These are phyloP conservation scores for Entrophospora sp. DNA, from an alignment of 192 early-diverging fungal species.

Conservation along the genomic window DNA sequence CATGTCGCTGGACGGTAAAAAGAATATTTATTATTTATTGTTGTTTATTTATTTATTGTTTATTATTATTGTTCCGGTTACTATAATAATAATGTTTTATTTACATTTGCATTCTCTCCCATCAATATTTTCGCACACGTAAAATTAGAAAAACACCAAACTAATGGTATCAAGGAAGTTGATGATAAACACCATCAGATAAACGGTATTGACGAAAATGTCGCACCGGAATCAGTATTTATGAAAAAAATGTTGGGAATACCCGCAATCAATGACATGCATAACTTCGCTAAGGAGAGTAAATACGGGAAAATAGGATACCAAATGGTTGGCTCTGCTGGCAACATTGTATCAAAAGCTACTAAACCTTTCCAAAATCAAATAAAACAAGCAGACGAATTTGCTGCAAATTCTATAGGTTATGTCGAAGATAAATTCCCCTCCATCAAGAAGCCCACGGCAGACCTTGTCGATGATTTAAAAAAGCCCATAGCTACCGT, in stretches of 20 bases:
- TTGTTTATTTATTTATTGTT: too few species aligned
- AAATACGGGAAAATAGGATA: constrained; percentile 25
- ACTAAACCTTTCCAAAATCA: constrained; percentile 43
- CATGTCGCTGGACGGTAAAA: too few species aligned
- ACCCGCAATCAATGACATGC: background rate
- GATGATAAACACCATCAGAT: too few species aligned
- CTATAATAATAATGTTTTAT: too few species aligned
- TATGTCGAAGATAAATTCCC: constrained; percentile 51
- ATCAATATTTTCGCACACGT: too few species aligned
- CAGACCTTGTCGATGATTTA: constrained; percentile 48
- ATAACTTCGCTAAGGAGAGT: constrained; percentile 34
- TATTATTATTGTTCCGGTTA: too few species aligned
- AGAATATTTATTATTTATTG: too few species aligned
- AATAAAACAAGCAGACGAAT: constrained; percentile 45
- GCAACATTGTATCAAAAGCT: constrained; percentile 22
- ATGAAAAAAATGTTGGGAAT: background rate
- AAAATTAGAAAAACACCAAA: too few species aligned
- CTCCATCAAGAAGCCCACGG: constrained; percentile 50
- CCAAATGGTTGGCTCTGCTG: constrained; percentile 25
- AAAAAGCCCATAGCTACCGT: constrained; percentile 48
- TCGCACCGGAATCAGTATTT: too few species aligned
- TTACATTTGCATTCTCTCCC: too few species aligned
- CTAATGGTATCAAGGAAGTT: too few species aligned
- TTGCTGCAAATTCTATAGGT: constrained; percentile 58
- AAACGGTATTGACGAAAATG: too few species aligned